Evolutionary conservation across 805 yeast genomes (phyloP), one percentile per base, ranked within the genome.

Genomic region (Phaffomyces antillensis): DNA sequence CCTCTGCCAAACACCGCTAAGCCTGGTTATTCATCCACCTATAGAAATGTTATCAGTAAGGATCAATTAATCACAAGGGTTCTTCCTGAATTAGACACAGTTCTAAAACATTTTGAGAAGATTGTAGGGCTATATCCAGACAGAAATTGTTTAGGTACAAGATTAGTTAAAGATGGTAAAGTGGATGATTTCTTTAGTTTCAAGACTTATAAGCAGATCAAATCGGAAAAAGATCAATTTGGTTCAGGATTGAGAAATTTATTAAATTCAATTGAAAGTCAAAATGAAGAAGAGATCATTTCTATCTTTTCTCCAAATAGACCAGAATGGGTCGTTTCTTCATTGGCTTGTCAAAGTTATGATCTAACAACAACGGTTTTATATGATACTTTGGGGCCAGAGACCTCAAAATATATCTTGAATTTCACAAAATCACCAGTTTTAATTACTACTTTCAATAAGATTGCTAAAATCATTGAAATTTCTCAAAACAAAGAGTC

Each of bases 261-360:
- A 26, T 49, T 53, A 30, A 49, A 51, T n/a, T 36, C 49, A 4
- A 40, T 46, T 52, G 56, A 38, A 8, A 13, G 6, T 20, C 7
- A 28, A 28, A 9, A 56, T n/a, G 46, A 54, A 2, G 62, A 64
- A 23, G 63, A 65, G 42, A 64, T 77, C 28, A 73, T 81, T 28
- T 65, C 83, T 3, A 53, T 83, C 7, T 75, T 76, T 55, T 71
- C 83, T 17, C 65, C 70, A 36, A 83, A 82, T 57, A 65, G 81
- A 41, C 65, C 71, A 12, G 86, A 83, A 62, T 84, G 93, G 93
- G 65, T 82, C 56, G 59, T 82, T 53, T 86, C 88, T 0, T 78
- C 84, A 54, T 70, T 68, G 34, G 70, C 77, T 17, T 78, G 74
- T 64, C 48, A 50, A 67, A 26, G 42, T 13, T 34, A 24, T 34